phyloP scores from a whole-genome alignment of 78 protist genomes.

The Chrysochromulina parva region DNA sequence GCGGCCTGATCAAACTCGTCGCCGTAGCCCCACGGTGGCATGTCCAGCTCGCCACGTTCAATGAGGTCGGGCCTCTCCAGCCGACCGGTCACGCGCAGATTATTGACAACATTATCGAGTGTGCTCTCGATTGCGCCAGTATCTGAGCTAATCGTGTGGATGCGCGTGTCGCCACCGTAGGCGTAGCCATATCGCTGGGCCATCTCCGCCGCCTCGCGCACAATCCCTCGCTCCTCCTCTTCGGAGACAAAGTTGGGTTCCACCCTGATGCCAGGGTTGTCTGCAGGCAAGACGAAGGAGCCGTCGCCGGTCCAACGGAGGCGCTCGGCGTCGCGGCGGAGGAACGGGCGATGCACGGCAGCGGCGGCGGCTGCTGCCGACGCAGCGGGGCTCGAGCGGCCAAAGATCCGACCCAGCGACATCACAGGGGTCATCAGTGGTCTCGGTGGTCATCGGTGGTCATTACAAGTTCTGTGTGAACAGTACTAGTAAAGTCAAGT shows the following conservation, averaged over 20 bases:
- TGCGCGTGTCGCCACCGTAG: not conserved
- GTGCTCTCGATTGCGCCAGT: not conserved
- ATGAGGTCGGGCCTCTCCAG: not conserved
- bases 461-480: no score
- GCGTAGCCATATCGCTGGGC: not conserved
- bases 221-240: not conserved
- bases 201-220: not conserved
- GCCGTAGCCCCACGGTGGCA: conserved; percentile 4
- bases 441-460: no score
- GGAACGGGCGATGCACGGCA: not conserved
- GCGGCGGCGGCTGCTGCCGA: no score
- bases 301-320: not conserved
- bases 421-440: no score
- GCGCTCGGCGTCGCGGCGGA: not conserved
- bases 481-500: no score
- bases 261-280: not conserved
- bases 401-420: no score
- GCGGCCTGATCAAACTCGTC: not conserved
- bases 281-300: not conserved
- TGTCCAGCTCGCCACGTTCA: not conserved
- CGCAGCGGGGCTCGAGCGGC: no score
- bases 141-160: not conserved
- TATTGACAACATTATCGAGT: not conserved
- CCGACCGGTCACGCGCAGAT: not conserved
- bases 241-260: not conserved